Evolutionary conservation across 1,284 basidiomycete species (phyloP).

Genomic region (Rhodotorula glutinis): DNA sequence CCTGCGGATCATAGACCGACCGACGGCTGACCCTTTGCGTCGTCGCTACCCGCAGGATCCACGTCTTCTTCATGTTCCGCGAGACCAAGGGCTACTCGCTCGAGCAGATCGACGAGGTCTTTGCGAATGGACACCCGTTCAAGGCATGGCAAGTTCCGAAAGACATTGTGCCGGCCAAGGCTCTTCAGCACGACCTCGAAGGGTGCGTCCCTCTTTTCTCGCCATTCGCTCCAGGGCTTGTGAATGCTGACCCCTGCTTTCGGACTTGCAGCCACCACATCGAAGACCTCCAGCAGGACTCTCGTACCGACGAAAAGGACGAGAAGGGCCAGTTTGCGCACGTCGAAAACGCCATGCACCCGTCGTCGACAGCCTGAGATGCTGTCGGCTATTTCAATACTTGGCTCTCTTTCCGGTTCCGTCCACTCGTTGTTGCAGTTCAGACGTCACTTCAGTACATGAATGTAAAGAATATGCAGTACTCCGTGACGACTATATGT

Average conservation of each 20-base stretch:
- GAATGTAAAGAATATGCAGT: no score
- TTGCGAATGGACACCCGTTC: background rate
- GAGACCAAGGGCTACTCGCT: constrained; percentile 54
- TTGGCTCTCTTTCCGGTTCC: no score
- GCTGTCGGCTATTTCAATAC: no score
- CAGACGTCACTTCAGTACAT: no score
- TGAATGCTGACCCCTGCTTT: background rate
- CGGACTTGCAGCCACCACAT: background rate
- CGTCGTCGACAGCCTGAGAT: no score
- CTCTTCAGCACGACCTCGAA: background rate
- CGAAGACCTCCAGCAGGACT: background rate
- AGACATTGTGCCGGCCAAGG: background rate
- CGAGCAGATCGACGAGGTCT: constrained; percentile 53
- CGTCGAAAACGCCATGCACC: background rate
- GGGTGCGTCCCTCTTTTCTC: background rate
- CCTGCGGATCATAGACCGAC: no score
- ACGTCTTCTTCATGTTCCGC: constrained; percentile 57
- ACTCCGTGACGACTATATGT: no score
- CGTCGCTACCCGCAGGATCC: constrained; percentile 49
- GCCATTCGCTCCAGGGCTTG: background rate
- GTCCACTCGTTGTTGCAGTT: no score
- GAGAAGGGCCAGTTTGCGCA: background rate
- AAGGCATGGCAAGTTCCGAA: constrained; percentile 1
- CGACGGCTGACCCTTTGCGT: no score
- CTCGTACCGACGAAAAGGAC: background rate